A percentile compares a stretch with the other conserved stretches of the same genome.
Conservation (phyloP, 108 stramenopile species). For the Pseudonitzschia pungens region DNA sequence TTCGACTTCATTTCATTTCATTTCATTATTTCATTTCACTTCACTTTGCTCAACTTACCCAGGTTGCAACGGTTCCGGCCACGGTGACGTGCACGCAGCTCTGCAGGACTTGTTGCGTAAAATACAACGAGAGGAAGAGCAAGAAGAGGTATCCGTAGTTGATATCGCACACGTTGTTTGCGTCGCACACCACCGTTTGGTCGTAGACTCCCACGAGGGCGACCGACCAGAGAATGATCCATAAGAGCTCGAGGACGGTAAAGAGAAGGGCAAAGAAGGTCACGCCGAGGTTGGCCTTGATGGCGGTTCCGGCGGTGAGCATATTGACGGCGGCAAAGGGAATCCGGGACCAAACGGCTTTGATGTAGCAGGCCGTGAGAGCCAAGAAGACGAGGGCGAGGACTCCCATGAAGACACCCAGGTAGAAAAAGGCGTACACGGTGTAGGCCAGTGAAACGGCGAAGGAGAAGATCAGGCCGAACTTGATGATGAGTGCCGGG, state of each 20-base stretch:
- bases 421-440: conserved; percentile 48
- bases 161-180: conserved; percentile 9
- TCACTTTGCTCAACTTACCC: conserved; percentile 27
- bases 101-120: conserved; percentile 74
- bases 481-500: conserved; percentile 73
- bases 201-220: conserved; percentile 58
- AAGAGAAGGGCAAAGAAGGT: conserved; percentile 65
- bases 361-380: conserved; percentile 57
- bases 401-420: conserved; percentile 54
- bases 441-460: conserved; percentile 48
- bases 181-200: conserved; percentile 24
- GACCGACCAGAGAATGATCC: conserved; percentile 72
- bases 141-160: conserved; percentile 67
- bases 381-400: conserved; percentile 65
- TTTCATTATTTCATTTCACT: background rate
- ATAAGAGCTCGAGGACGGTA: conserved; percentile 39
- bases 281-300: conserved; percentile 68
- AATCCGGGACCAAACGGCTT: conserved; percentile 52
- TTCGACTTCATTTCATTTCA: background rate
- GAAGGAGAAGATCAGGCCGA: conserved; percentile 61
- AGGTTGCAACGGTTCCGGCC: conserved; percentile 83
- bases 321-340: conserved; percentile 83
- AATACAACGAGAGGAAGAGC: conserved; percentile 60
- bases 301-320: conserved; percentile 73
- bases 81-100: conserved; percentile 82